Percentiles rank a stretch among this genome's conserved stretches.
Evolutionary conservation across 2,329 filamentous ascomycete genomes (phyloP).

Genomic region (Stromatinia cepivora): DNA sequence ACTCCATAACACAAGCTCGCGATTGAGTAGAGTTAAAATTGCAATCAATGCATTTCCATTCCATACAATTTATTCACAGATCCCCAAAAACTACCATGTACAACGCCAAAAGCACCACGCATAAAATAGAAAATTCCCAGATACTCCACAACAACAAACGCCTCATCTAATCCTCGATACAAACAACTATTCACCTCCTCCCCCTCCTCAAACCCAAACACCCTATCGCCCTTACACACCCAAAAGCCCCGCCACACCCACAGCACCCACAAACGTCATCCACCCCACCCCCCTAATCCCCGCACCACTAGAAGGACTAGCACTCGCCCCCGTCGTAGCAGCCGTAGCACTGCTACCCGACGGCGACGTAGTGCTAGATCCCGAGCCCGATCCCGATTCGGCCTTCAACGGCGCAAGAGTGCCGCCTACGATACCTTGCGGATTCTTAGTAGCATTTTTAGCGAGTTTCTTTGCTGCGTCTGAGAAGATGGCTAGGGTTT

Average conservation of each 20-base stretch:
- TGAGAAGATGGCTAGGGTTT: background rate
- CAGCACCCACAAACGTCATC: slow-evolving; percentile 1
- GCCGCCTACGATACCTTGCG: background rate
- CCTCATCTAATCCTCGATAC: background rate
- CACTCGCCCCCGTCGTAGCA: background rate
- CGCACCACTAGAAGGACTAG: background rate
- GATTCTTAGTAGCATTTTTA: slow-evolving; percentile 1
- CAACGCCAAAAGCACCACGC: background rate
- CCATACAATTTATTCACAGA: background rate
- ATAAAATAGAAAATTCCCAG: background rate
- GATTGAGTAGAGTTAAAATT: background rate
- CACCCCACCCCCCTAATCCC: background rate
- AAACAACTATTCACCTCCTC: background rate
- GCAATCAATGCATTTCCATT: background rate
- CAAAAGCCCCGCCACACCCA: slow-evolving; percentile 9
- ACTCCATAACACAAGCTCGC: background rate
- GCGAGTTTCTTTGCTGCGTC: background rate
- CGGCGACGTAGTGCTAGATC: background rate
- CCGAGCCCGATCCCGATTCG: background rate
- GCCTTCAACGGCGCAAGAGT: slow-evolving; percentile 3
- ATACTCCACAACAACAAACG: background rate
- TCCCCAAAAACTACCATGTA: background rate
- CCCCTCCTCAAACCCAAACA: background rate
- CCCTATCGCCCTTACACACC: background rate
- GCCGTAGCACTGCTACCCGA: background rate